Percentiles rank a stretch among this genome's conserved stretches.
phyloP scores from a whole-genome alignment of 2,329 filamentous ascomycete genomes.

The Fusarium chaquense region DNA sequence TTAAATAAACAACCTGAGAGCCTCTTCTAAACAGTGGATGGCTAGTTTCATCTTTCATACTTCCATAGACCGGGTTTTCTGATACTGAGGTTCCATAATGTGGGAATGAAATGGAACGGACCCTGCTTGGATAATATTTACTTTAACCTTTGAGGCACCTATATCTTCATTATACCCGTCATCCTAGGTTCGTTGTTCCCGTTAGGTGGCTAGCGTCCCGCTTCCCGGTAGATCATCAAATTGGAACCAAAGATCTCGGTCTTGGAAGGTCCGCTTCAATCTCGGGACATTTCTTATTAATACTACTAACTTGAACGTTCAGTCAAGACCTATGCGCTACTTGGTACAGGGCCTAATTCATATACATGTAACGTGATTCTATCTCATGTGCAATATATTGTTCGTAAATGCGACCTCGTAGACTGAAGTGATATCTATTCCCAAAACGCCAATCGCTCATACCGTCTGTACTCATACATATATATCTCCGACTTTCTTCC shows the following conservation, averaged over 20 bases:
- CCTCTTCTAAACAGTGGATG: neutral
- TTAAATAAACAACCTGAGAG: neutral
- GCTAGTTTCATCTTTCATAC: neutral
- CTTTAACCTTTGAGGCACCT: neutral
- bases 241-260: conserved; percentile 7
- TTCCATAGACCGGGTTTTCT: neutral
- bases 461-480: conserved; percentile 16
- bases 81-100: neutral
- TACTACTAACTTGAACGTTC: conserved; percentile 6
- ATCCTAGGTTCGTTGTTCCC: neutral
- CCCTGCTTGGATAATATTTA: neutral
- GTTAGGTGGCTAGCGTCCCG: neutral
- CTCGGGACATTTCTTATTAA: neutral
- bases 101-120: neutral
- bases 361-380: neutral
- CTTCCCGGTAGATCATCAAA: conserved; percentile 11
- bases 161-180: neutral
- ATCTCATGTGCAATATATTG: neutral
- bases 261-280: conserved; percentile 1
- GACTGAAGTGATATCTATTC: neutral
- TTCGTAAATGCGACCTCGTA: neutral
- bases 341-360: neutral
- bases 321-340: neutral
- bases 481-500: neutral
- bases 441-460: conserved; percentile 28